These are phyloP conservation scores for Candida sojae DNA, from an alignment of 1,139 yeast species.

Conservation along the genomic window DNA sequence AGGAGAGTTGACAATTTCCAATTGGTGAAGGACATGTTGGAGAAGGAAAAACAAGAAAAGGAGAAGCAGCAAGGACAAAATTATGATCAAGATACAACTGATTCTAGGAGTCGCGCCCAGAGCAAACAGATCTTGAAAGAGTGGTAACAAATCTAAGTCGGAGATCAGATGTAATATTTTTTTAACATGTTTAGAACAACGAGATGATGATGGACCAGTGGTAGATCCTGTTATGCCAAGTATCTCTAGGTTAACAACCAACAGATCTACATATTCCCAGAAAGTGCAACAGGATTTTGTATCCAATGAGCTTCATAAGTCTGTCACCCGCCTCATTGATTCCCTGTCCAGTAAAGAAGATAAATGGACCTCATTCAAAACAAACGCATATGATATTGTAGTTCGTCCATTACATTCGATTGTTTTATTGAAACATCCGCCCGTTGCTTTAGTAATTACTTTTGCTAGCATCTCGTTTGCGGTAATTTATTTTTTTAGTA, in stretches of 20 bases:
- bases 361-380: conserved; percentile 19
- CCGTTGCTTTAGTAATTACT: conserved; percentile 63
- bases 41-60: conserved; percentile 18
- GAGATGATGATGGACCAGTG: conserved; percentile 28
- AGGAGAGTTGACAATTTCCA: conserved; percentile 54
- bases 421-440: conserved; percentile 64
- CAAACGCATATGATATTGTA: conserved; percentile 40
- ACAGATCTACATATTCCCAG: conserved; percentile 34
- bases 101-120: not conserved
- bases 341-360: conserved; percentile 1
- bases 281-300: conserved; percentile 26
- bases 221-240: conserved; percentile 44
- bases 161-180: conserved; percentile 8
- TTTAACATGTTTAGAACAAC: conserved; percentile 7
- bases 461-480: conserved; percentile 73
- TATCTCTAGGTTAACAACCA: conserved; percentile 37
- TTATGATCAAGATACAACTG: conserved; percentile 8
- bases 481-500: conserved; percentile 69
- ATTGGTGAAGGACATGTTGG: conserved; percentile 42
- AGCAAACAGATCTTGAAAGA: conserved; percentile 12
- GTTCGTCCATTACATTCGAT: conserved; percentile 53
- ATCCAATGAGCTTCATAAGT: conserved; percentile 23
- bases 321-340: conserved; percentile 14
- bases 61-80: conserved; percentile 8
- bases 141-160: conserved; percentile 17